A percentile compares a stretch with the other conserved stretches of the same genome.
Conservation (phyloP, 805 yeast species). For the Yarrowia keelungensis region DNA sequence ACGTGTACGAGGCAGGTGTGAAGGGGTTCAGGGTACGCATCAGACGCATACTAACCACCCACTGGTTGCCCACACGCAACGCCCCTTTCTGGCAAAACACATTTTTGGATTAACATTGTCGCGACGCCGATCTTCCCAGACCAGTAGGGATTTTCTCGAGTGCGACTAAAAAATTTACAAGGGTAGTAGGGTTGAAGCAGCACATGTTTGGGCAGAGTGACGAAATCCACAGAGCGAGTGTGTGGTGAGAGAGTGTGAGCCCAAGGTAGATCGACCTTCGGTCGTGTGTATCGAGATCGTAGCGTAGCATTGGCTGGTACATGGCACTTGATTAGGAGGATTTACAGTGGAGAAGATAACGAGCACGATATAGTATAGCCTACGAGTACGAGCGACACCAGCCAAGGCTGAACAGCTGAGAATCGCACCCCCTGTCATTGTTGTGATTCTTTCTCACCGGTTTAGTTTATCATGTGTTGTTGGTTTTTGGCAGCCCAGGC, state of each 20-base stretch:
- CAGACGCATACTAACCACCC: constrained; percentile 9
- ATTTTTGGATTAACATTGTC: constrained; percentile 36
- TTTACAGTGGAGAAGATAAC: background rate
- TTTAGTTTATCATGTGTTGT: background rate
- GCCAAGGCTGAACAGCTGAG: background rate
- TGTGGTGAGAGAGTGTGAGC: background rate
- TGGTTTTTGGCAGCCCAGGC: constrained; percentile 1
- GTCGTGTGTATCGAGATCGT: constrained; percentile 21
- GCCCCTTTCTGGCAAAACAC: constrained; percentile 31
- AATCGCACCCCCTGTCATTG: constrained; percentile 16
- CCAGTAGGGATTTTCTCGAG: constrained; percentile 14
- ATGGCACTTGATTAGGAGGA: constrained; percentile 1
- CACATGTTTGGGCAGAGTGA: constrained; percentile 27
- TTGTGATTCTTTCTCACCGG: constrained; percentile 3
- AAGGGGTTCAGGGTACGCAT: constrained; percentile 22
- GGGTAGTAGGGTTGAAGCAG: constrained; percentile 27
- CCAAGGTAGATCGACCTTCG: constrained; percentile 1
- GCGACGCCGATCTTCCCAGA: constrained; percentile 27
- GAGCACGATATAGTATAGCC: background rate
- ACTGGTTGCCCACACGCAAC: constrained; percentile 1
- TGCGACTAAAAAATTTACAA: constrained; percentile 28
- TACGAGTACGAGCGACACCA: too few relatives aligned
- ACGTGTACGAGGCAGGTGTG: constrained; percentile 20
- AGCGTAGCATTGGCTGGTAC: constrained; percentile 25
- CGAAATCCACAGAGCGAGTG: constrained; percentile 17